Evolutionary conservation across 2,329 filamentous ascomycete species (phyloP), one percentile per base, ranked within the genome.

Genomic region (Fusarium falciforme): DNA sequence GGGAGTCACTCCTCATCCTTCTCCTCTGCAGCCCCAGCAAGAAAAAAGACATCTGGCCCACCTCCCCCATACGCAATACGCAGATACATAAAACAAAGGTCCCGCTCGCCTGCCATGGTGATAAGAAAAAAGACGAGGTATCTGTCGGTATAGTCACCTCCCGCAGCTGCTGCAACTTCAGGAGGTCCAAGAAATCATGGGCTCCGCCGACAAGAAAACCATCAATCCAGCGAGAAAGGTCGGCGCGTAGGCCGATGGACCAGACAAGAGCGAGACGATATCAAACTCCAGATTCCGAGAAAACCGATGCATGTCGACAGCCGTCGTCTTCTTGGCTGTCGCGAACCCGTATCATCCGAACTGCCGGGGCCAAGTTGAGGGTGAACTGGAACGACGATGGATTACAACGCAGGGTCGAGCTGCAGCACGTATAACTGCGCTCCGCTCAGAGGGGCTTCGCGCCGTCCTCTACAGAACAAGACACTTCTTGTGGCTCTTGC

Each of bases 401-500:
- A 80, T 82, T 80, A 81, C 76, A 78, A 78, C 76, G 77, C 76
- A 76, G 72, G 66, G 74, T 80, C 74, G 77, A 79, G 79, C 80
- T 78, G 75, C 76, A 70, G 62, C 76, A 77, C 66, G 67, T 69
- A 58, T 70, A 76, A 74, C 67, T 73, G 76, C 73, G 72, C 79
- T 78, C 74, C 72, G 75, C 73, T 76, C 75, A 70, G 68, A 72
- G 68, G 73, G 61, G 52, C 68, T 70, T 60, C 47, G 66, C 59
- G 25, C 11, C 59, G 62, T 71, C 76, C 61, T 88, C 93, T 96
- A 97, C 90, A 97, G 89, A 84, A 97, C 92, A 84, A 91, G 84
- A 88, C 93, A 95, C 90, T 94, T 93, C 87, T 89, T 90, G 86
- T 91, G 90, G 87, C 91, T 92, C 86, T 90, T 89, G 78, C 85